These are phyloP conservation scores for Pueraria montana DNA, from an alignment of 306 rosid species.

Conservation along the genomic window DNA sequence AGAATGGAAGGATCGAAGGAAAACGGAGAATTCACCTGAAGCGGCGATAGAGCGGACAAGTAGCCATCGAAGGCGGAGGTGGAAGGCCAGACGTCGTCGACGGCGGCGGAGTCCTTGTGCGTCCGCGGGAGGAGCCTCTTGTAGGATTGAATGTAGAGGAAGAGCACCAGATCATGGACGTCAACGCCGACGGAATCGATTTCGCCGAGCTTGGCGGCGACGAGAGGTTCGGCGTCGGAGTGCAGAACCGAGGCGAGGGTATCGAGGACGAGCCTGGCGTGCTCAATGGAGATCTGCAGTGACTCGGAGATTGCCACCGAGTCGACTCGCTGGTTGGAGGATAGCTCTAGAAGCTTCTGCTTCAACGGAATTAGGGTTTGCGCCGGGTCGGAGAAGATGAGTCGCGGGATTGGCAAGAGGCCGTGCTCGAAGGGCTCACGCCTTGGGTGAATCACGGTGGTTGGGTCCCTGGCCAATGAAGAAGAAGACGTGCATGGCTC, in stretches of 20 bases:
- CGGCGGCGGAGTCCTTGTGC: constrained; percentile 96
- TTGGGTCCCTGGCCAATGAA: constrained; percentile 61
- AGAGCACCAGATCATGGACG: constrained; percentile 85
- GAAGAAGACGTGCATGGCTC: constrained; percentile 66
- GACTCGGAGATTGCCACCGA: constrained; percentile 75
- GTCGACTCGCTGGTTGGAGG: constrained; percentile 64
- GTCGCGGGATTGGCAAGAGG: constrained; percentile 85
- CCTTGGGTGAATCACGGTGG: constrained; percentile 76
- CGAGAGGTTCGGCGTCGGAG: constrained; percentile 76
- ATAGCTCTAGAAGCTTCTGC: constrained; percentile 71
- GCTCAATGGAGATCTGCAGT: constrained; percentile 92
- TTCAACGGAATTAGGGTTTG: constrained; percentile 95
- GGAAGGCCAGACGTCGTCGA: constrained; percentile 98
- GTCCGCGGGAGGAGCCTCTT: constrained; percentile 91
- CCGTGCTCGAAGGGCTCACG: constrained; percentile 98
- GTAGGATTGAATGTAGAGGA: constrained; percentile 93
- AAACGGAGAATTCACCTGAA: constrained; percentile 73
- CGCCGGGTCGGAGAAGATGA: constrained; percentile 87
- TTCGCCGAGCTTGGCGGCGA: constrained; percentile 57
- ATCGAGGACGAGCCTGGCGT: constrained; percentile 82
- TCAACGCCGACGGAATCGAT: constrained; percentile 72
- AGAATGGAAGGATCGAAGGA: constrained; percentile 7
- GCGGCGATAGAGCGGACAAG: constrained; percentile 95
- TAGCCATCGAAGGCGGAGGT: constrained; percentile 99
- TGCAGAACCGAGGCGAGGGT: constrained; percentile 84